Percentiles rank a stretch among this genome's conserved stretches.
These are phyloP conservation scores for Harrya chromipes DNA, from an alignment of 768 basidiomycete species.

Conservation along the genomic window DNA sequence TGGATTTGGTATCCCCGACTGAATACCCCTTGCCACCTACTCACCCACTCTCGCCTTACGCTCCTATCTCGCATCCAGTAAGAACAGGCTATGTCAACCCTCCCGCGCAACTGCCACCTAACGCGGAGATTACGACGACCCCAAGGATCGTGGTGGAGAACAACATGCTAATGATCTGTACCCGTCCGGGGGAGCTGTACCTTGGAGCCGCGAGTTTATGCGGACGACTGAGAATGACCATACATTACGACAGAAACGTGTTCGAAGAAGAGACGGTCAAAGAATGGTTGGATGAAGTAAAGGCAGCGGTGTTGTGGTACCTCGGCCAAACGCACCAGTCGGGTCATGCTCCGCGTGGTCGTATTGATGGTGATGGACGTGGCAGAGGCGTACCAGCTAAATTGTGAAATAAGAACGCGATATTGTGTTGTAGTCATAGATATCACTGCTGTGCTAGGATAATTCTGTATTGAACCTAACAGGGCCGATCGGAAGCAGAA, in stretches of 20 bases:
- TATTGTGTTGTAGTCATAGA: no score
- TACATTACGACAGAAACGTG: conserved; percentile 45
- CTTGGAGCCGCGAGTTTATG: conserved; percentile 38
- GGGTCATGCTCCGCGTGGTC: no score
- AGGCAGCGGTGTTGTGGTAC: conserved; percentile 31
- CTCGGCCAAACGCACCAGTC: conserved; percentile 15
- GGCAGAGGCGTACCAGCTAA: no score
- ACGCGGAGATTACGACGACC: background rate
- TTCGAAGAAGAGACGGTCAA: conserved; percentile 38
- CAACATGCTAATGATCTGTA: conserved; percentile 29
- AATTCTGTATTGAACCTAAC: no score
- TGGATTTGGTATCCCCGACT: conserved; percentile 32
- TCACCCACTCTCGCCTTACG: conserved; percentile 4
- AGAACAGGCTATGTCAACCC: conserved; percentile 9
- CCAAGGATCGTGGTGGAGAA: conserved; percentile 15
- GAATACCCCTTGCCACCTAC: conserved; percentile 28
- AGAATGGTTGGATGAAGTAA: conserved; percentile 50
- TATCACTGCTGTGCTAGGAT: no score
- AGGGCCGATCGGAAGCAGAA: no score
- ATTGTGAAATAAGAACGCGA: no score
- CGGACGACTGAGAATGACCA: conserved; percentile 31
- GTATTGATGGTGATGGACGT: no score
- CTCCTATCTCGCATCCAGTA: conserved; percentile 9
- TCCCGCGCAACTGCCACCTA: background rate
- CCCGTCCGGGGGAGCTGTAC: conserved; percentile 43